phyloP scores from a whole-genome alignment of 306 rosid genomes.

The Vachellia collinsii region DNA sequence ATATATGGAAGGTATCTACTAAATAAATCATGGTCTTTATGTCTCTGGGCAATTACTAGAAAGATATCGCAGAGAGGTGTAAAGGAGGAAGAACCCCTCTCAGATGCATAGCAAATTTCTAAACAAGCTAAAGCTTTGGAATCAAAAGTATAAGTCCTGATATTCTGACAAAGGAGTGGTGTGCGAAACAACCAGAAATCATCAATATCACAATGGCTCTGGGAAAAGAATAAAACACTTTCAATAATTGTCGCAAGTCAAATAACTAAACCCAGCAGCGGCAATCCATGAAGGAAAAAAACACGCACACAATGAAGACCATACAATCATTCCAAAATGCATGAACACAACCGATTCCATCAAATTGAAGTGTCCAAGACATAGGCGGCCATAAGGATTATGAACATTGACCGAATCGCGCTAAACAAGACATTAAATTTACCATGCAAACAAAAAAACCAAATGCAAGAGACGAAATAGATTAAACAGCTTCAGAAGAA shows the following conservation, averaged over 20 bases:
- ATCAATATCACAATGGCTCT: background rate
- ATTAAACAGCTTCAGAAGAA: background rate
- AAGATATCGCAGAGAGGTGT: background rate
- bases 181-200: background rate
- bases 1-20: background rate
- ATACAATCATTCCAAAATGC: slow-evolving; percentile 1
- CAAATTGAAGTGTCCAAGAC: background rate
- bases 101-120: background rate
- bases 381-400: background rate
- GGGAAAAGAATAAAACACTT: background rate
- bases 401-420: background rate
- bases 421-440: background rate
- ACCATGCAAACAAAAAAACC: background rate
- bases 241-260: background rate
- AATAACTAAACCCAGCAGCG: background rate
- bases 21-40: background rate
- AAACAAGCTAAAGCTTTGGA: slow-evolving; percentile 7
- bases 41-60: background rate
- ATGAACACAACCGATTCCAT: background rate
- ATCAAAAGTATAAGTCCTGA: background rate
- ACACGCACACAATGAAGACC: background rate
- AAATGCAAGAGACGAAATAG: background rate
- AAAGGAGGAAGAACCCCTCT: background rate
- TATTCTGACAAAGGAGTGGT: background rate
- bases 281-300: background rate